Evolutionary conservation across 225 moss, liverwort and hornwort species (phyloP).

Genomic region (Pseudoscleropodium purum): DNA sequence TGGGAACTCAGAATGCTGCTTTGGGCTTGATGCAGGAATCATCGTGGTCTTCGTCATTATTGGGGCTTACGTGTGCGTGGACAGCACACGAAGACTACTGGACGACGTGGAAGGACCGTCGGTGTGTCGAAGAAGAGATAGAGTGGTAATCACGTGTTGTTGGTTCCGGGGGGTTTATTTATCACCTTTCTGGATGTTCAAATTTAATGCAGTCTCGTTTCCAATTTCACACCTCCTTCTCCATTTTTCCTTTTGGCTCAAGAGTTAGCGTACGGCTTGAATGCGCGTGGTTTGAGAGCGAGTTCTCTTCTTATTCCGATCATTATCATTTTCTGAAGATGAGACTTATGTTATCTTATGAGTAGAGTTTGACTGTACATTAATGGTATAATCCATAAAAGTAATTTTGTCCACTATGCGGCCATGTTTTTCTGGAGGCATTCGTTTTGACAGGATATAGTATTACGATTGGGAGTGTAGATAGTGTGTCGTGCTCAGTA

Average conservation of each 20-base stretch:
- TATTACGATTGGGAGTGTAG: neutral
- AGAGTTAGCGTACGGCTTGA: neutral
- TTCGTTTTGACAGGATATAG: no score
- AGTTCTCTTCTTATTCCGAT: neutral
- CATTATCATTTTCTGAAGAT: neutral
- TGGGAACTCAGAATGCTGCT: neutral
- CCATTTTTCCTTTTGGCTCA: neutral
- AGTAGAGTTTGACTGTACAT: no score
- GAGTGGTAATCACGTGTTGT: neutral
- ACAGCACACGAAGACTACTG: constrained; percentile 87
- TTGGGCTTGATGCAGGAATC: constrained; percentile 39
- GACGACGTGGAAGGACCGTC: constrained; percentile 78
- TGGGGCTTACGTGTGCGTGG: constrained; percentile 89
- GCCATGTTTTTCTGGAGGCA: neutral
- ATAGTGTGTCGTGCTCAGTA: neutral
- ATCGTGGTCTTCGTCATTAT: constrained; percentile 81
- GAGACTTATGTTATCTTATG: neutral
- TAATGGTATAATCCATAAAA: neutral
- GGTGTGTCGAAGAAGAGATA: constrained; percentile 91
- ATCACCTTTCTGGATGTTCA: neutral
- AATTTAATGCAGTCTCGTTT: neutral
- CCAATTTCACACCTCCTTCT: neutral
- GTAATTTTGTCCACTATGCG: neutral
- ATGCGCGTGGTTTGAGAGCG: neutral
- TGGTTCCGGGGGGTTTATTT: neutral